A percentile compares a stretch with the other conserved stretches of the same genome.
Conservation (phyloP, 352 stramenopile species). For the Saprolegnia diclina region DNA sequence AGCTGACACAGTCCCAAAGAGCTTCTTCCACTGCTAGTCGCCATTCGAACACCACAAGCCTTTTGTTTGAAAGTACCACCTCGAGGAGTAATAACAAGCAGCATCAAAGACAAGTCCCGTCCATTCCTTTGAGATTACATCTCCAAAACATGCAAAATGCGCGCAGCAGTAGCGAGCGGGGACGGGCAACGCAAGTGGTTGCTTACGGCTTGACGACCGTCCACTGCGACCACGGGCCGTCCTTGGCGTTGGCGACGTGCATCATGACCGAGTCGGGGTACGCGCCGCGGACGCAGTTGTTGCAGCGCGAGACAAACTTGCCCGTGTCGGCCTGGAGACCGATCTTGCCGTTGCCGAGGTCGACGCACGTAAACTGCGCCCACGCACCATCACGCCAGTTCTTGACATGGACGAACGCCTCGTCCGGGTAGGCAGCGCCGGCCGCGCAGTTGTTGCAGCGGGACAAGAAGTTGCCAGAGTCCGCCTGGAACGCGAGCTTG, state of each 20-base stretch:
- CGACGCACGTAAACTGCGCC: slow-evolving; percentile 14
- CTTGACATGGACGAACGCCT: neutral
- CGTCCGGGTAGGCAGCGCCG: neutral
- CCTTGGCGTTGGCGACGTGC: neutral
- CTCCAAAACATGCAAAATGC: too few relatives aligned
- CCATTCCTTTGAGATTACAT: too few relatives aligned
- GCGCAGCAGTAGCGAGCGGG: too few relatives aligned
- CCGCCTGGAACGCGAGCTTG: slow-evolving; percentile 19
- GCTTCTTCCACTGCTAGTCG: too few relatives aligned
- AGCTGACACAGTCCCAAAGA: too few relatives aligned
- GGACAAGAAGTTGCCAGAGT: slow-evolving; percentile 15
- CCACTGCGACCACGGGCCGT: neutral
- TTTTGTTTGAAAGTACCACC: too few relatives aligned
- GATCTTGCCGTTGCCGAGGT: slow-evolving; percentile 14
- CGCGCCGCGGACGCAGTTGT: slow-evolving; percentile 17
- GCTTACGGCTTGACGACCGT: neutral
- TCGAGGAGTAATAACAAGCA: too few relatives aligned
- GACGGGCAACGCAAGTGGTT: too few relatives aligned
- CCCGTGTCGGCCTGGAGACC: slow-evolving; percentile 7
- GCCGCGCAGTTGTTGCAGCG: slow-evolving; percentile 20
- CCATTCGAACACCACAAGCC: too few relatives aligned
- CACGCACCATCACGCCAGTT: slow-evolving; percentile 1
- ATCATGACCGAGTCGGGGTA: neutral
- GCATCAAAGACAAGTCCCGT: too few relatives aligned
- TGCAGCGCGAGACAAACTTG: slow-evolving; percentile 15